Base-by-base conservation (phyloP, 352 stramenopile genomes). In the Globisporangium takayamanum region DNA sequence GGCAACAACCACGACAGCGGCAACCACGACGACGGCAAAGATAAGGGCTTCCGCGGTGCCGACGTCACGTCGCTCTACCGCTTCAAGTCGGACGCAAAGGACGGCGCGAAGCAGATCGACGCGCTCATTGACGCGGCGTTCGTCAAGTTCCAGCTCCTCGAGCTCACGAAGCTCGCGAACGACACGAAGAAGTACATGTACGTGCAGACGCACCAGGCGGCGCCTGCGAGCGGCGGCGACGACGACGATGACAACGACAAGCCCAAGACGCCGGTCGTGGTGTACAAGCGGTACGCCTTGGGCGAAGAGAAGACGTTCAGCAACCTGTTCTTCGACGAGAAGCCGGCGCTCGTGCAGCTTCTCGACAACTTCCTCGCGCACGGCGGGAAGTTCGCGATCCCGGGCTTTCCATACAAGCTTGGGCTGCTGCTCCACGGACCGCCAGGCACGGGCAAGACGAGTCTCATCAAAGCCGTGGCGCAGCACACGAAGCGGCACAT, bases 361-460 rank as follows among this genome's bases (percentile, higher is more conserved):
- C 30, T 36, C 30, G 30, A 36, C 2, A 36, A 36, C 30, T 36
- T 36, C 30, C 30, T 36, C 30, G 30, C 30, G 30, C 30, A 5
- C 30, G 8, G 30, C 30, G 30, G 30, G 5, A 36, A 36, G 30
- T 36, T 36, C 30, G 30, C 30, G 30, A 36, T 36, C 30, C 30
- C 30, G 30, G 30, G 30, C 30, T 36, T 36, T 8, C 30, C 30
- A 2, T 36, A 36, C 30, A 36, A 36, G 30, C 30, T 36, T 8
- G 85, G 66, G 0, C 78, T 97, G 0, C 68, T 97, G 37, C 63
- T 97, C 1, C 70, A 95, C 50, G 88, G 88, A 0, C 80, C 84
- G 15, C 86, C 87, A 20, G 87, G 87, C 37, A 94, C 78, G 22
- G 76, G 86, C 42, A 97, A 97, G 69, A 97, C 88, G 7, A 88